These are phyloP conservation scores for Chloropicon primus DNA, from an alignment of 139 green algal genomes.

Conservation along the genomic window DNA sequence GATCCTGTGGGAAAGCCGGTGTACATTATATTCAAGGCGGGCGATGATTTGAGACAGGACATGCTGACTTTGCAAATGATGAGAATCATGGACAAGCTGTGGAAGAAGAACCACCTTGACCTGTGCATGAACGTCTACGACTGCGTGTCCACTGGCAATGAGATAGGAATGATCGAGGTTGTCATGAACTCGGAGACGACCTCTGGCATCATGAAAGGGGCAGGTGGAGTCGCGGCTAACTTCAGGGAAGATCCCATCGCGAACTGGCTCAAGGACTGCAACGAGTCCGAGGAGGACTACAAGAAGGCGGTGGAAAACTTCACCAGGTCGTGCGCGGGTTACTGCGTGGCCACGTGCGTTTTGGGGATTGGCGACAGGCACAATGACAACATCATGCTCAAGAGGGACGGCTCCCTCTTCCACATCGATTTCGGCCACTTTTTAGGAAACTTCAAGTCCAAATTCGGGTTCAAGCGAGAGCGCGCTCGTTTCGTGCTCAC, in stretches of 20 bases:
- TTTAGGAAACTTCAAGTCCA: conserved; percentile 21
- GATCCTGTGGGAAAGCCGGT: neutral
- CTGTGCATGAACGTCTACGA: conserved; percentile 17
- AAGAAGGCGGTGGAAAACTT: conserved; percentile 62
- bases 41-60: conserved; percentile 91
- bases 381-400: conserved; percentile 78
- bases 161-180: conserved; percentile 89
- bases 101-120: conserved; percentile 14
- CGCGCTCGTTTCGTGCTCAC: conserved; percentile 14
- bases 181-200: conserved; percentile 38
- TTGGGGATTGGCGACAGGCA: conserved; percentile 81
- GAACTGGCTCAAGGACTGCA: conserved; percentile 9
- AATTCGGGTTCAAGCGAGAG: conserved; percentile 21
- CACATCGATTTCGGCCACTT: conserved; percentile 20
- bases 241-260: conserved; percentile 16
- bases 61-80: conserved; percentile 47
- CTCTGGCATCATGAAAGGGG: conserved; percentile 28
- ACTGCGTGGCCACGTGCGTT: conserved; percentile 43
- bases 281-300: neutral
- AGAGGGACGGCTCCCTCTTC: neutral
- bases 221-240: conserved; percentile 5
- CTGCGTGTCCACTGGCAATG: conserved; percentile 48
- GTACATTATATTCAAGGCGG: conserved; percentile 91
- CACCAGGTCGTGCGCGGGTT: conserved; percentile 82
- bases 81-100: conserved; percentile 75